Percentiles rank a stretch among this genome's conserved stretches.
Evolutionary conservation across 805 yeast genomes (phyloP).

Genomic region (Trichomonascus vanleenenianus): DNA sequence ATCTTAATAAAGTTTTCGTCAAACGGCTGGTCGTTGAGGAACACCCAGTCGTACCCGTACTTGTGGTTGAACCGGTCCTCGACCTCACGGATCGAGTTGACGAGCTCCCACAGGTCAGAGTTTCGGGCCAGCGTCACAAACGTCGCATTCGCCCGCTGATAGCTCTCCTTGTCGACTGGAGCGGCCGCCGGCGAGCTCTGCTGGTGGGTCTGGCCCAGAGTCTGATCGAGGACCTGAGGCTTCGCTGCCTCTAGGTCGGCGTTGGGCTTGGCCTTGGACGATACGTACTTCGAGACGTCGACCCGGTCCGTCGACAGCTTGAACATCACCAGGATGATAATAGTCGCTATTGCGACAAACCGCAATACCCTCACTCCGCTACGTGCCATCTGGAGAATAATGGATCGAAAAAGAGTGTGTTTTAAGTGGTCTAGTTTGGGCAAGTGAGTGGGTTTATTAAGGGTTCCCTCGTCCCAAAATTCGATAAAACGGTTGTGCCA

Average conservation of each 20-base stretch:
- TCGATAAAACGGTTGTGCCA: no score
- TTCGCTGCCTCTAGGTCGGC: background rate
- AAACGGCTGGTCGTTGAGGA: constrained; percentile 75
- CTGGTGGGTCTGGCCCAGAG: constrained; percentile 3
- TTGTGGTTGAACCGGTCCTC: constrained; percentile 75
- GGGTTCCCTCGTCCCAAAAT: no score
- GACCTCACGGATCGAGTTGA: constrained; percentile 56
- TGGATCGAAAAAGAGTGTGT: background rate
- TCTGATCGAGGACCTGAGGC: constrained; percentile 2
- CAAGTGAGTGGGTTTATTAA: no score
- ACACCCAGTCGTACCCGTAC: constrained; percentile 87
- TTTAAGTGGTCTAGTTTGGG: no score
- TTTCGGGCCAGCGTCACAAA: constrained; percentile 59
- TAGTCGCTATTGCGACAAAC: constrained; percentile 27
- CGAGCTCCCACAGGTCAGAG: constrained; percentile 48
- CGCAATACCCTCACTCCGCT: constrained; percentile 30
- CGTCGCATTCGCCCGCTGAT: constrained; percentile 34
- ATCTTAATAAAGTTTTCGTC: constrained; percentile 56
- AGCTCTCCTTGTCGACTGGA: constrained; percentile 11
- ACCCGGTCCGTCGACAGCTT: constrained; percentile 23
- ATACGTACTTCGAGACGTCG: constrained; percentile 19
- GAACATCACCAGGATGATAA: constrained; percentile 27
- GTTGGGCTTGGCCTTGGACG: constrained; percentile 8
- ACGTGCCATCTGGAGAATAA: constrained; percentile 24
- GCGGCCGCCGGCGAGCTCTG: constrained; percentile 9